Base-by-base conservation (phyloP, 495 filamentous ascomycete species). In the Neurospora sp. region DNA sequence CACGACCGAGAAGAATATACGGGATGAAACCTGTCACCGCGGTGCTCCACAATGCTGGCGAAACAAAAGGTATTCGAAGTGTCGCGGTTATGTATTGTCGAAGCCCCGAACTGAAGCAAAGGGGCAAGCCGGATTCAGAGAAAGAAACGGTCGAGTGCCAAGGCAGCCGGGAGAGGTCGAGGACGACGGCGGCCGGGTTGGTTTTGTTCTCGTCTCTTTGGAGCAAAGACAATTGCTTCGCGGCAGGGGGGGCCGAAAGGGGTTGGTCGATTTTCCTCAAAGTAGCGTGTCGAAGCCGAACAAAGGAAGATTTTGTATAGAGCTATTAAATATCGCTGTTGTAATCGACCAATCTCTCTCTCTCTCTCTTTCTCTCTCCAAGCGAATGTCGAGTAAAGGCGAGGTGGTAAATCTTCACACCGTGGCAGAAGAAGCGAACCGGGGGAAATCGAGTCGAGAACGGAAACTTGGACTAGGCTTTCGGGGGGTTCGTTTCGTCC, bases 1-100 rank as follows among this genome's bases (percentile, higher is more conserved):
- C 85, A 87, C 86, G 78, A 78, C 71, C 71, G 71, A 40, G 72
- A 72, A 75, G 18, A 72, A 73, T 74, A 75, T 27, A 71, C 75
- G 71, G 70, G 76, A 71, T 77, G 75, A 18, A 65, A 65, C 14
- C 53, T 37, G 53, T 35, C 53, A 65, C 53, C 27, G 22, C 35
- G 27, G 3, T 65, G 22, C 27, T 31, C 27, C 53, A 14, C 53
- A 65, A 65, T 27, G 27, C 27, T 65, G 53, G 22, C 53, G 53
- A 35, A 65, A 65, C 53, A 37, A 65, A 37, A 65, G 53, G 53
- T 31, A 65, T 65, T 65, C 53, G 14, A 65, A 65, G 53, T 65
- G 27, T 65, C 22, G 27, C 53, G 53, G 27, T 65, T 65, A 35
- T 65, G 53, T 65, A 65, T 9, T 31, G 53, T 65, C 53, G 12